Percentiles rank a stretch among this genome's conserved stretches.
Conservation (phyloP, 1,284 basidiomycete genomes). For the Trichosporon faecale region DNA sequence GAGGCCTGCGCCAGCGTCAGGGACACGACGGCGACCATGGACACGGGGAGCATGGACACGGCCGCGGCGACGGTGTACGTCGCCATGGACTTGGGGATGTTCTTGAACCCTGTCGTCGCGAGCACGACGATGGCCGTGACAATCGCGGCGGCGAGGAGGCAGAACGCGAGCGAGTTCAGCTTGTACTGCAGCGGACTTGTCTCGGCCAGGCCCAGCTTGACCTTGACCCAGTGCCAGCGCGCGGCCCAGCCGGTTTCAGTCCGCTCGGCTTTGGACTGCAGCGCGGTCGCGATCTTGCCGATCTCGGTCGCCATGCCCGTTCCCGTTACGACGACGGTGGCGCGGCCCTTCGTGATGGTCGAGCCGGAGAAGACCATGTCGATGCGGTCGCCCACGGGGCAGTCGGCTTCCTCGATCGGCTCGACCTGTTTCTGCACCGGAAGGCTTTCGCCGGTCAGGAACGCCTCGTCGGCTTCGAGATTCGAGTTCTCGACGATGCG, state of each 20-base stretch:
- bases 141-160: conserved; percentile 60
- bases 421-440: conserved; percentile 62
- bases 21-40: conserved; percentile 53
- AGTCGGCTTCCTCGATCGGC: conserved; percentile 49
- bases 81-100: conserved; percentile 52
- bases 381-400: conserved; percentile 56
- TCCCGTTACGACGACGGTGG: conserved; percentile 59
- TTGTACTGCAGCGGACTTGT: conserved; percentile 64
- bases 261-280: conserved; percentile 50
- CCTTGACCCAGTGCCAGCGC: conserved; percentile 50
- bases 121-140: conserved; percentile 62
- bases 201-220: conserved; percentile 53
- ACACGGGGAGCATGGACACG: conserved; percentile 59
- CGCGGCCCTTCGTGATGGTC: conserved; percentile 65
- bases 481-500: conserved; percentile 54
- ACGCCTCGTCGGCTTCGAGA: conserved; percentile 63
- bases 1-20: conserved; percentile 52
- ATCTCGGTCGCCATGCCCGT: conserved; percentile 68
- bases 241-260: conserved; percentile 48
- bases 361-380: conserved; percentile 59
- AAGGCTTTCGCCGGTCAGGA: conserved; percentile 68
- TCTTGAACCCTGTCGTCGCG: conserved; percentile 56
- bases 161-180: conserved; percentile 61
- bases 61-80: conserved; percentile 57
- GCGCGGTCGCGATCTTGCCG: conserved; percentile 59